Evolutionary conservation across 2,329 filamentous ascomycete genomes (phyloP).

Genomic region (Xylariomycetidae sp.): DNA sequence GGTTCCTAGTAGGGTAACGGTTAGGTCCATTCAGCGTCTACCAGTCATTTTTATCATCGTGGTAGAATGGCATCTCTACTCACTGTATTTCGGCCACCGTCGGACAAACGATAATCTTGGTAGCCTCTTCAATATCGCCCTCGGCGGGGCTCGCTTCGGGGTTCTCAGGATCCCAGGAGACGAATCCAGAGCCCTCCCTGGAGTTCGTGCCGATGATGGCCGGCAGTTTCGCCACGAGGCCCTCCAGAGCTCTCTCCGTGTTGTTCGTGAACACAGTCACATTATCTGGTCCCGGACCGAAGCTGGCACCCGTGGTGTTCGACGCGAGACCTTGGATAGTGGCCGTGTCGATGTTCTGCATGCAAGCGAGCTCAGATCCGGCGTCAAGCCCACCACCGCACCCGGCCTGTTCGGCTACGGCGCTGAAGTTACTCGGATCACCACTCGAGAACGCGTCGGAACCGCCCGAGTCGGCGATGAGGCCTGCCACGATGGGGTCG

Average conservation of each 20-base stretch:
- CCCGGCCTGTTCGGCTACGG: slow-evolving; percentile 16
- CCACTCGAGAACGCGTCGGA: slow-evolving; percentile 33
- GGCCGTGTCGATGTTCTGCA: slow-evolving; percentile 14
- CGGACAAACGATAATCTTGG: slow-evolving; percentile 5
- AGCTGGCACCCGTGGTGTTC: slow-evolving; percentile 3
- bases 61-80: background rate
- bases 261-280: slow-evolving; percentile 8
- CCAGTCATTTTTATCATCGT: no score
- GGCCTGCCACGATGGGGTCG: slow-evolving; percentile 31
- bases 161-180: slow-evolving; percentile 9
- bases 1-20: slow-evolving; percentile 2
- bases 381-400: slow-evolving; percentile 15
- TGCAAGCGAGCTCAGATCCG: slow-evolving; percentile 19
- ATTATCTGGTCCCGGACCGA: slow-evolving; percentile 5
- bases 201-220: slow-evolving; percentile 21
- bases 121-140: background rate
- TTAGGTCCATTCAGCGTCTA: no score
- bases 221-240: slow-evolving; percentile 13
- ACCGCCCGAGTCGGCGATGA: slow-evolving; percentile 28
- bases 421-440: slow-evolving; percentile 20
- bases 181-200: slow-evolving; percentile 20
- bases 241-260: slow-evolving; percentile 6
- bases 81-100: slow-evolving; percentile 5
- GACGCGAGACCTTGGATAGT: slow-evolving; percentile 10
- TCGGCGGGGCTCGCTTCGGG: slow-evolving; percentile 8